These are phyloP conservation scores for Cystofilobasidium ferigula DNA, from an alignment of 768 basidiomycete genomes.

Conservation along the genomic window DNA sequence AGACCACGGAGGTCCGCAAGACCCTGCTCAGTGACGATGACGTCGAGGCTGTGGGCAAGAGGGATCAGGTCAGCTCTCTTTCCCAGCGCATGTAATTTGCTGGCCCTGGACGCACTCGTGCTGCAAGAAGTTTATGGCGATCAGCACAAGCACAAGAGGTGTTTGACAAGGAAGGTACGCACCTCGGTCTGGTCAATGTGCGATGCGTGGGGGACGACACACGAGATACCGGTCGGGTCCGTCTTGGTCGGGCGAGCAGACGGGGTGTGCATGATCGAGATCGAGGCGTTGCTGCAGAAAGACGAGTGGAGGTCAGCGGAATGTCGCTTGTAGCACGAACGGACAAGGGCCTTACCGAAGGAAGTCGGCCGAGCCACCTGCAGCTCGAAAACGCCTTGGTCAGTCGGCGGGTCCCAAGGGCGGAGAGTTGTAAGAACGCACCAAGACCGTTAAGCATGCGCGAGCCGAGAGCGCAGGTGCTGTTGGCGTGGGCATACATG, in stretches of 20 bases:
- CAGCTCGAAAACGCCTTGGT: not conserved
- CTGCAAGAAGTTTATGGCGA: too few species aligned
- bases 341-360: constrained; percentile 33
- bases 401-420: not conserved
- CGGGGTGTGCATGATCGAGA: constrained; percentile 33
- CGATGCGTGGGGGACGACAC: constrained; percentile 33
- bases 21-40: constrained; percentile 35
- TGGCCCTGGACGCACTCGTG: too few species aligned
- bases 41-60: constrained; percentile 1
- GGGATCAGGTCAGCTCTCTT: not conserved
- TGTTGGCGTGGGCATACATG: constrained; percentile 34
- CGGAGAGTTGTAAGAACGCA: too few species aligned
- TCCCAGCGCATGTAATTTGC: not conserved
- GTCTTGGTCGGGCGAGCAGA: constrained; percentile 29
- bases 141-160: too few species aligned
- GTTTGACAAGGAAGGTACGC: too few species aligned
- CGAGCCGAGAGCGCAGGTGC: constrained; percentile 31
- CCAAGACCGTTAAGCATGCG: constrained; percentile 32
- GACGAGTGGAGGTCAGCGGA: too few species aligned
- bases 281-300: constrained; percentile 31
- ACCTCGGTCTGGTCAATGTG: constrained; percentile 33
- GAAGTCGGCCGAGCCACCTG: constrained; percentile 32
- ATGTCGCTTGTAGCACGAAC: too few species aligned
- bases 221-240: constrained; percentile 34
- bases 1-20: constrained; percentile 34